phyloP scores from a whole-genome alignment of 1,284 basidiomycete genomes.

The Crepidotus sp. region DNA sequence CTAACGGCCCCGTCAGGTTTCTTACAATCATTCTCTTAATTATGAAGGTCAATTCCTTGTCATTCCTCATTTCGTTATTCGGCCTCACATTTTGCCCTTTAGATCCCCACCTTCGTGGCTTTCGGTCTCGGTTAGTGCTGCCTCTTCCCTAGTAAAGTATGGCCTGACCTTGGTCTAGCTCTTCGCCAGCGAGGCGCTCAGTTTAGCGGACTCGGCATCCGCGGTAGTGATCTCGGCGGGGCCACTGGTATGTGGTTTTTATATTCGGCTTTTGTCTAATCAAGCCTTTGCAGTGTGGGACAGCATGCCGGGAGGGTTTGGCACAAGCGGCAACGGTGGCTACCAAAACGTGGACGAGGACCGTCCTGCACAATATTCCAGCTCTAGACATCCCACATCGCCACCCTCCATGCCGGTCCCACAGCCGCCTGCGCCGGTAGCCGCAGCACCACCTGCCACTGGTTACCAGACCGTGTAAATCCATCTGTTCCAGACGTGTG shows the following conservation, averaged over 20 bases:
- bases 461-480: slow-evolving; percentile 43
- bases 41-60: slow-evolving; percentile 49
- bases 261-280: background rate
- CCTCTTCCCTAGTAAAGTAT: background rate
- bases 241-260: slow-evolving; percentile 45
- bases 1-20: no score
- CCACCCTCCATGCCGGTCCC: slow-evolving; percentile 21
- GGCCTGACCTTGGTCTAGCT: slow-evolving; percentile 19
- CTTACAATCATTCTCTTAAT: slow-evolving; percentile 52
- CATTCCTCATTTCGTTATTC: background rate
- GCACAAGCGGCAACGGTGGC: slow-evolving; percentile 47
- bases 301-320: slow-evolving; percentile 72
- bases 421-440: slow-evolving; percentile 19
- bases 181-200: slow-evolving; percentile 57
- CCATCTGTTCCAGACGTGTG: background rate
- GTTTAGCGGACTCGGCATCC: slow-evolving; percentile 48
- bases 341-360: slow-evolving; percentile 72
- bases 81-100: background rate
- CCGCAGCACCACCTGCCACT: slow-evolving; percentile 13
- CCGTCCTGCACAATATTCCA: slow-evolving; percentile 28
- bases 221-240: slow-evolving; percentile 45
- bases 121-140: slow-evolving; percentile 29
- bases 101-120: slow-evolving; percentile 55
- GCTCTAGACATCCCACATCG: slow-evolving; percentile 21
- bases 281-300: slow-evolving; percentile 55